Evolutionary conservation across 208 protist species (phyloP), one percentile per base, ranked within the genome.

Genomic region (Trypanosoma conorhini): DNA sequence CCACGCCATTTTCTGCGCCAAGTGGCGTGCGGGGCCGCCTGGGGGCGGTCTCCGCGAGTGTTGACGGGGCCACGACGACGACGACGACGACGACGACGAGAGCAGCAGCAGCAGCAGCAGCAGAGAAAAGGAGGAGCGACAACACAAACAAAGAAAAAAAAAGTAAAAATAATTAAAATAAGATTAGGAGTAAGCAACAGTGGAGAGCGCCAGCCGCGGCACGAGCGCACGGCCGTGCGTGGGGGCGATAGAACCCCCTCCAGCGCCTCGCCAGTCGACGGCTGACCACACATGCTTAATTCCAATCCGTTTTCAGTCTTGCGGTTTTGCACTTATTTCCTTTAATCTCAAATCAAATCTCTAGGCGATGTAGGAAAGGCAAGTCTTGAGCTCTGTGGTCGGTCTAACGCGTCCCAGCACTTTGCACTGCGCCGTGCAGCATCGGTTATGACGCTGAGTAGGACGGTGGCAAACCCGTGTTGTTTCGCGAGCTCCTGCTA

Each of bases 371-470:
- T 33, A 52, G 35, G 28, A 15, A 35, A 54, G 13, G 22, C 33
- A 50, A 35, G 5, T 5, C 17, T 5, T 17, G 50, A 63, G 44
- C 3, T 3, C 5, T 17, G 21, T 51, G 30, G 21, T 30, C 30
- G 8, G 17, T 24, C 51, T 33, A 54, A 48, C 12, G 24, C 30
- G 35, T 12, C 35, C n/a, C 22, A 17, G 5, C 56, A 26, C 44
- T 54, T 5, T 62, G 33, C 22, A 70, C 62, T 62, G 54, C 65
- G 7, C 5, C 30, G 30, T 55, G 52, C 12, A 44, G 19, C n/a
- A 7, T 61, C 8, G 50, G 70, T 28, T 52, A 72, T 28, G 76
- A 71, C 24, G 78, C 68, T 7, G 77, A 69, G 17, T 67, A 55
- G 22, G 66, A 70, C 21, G 71, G 67, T 9, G 48, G 67, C 35